Conservation (phyloP, 2,329 filamentous ascomycete species). For the Fusarium odoratissimum region DNA sequence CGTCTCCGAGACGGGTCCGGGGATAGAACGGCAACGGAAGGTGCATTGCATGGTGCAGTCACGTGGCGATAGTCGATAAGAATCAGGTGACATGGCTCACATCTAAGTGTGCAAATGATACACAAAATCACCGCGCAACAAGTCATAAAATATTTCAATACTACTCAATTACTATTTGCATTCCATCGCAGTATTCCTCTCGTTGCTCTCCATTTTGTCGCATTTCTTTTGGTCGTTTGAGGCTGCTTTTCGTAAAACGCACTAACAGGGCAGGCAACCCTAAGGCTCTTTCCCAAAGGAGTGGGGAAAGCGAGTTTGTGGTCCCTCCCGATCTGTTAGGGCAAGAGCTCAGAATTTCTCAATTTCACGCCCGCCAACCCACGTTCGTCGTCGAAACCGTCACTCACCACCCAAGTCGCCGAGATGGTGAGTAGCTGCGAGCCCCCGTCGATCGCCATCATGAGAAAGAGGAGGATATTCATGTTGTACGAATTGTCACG, state of each 20-base stretch:
- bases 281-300: conserved; percentile 52
- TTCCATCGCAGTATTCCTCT: neutral
- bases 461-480: conserved; percentile 37
- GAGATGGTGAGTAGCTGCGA: conserved; percentile 65
- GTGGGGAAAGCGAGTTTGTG: conserved; percentile 59
- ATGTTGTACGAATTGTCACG: conserved; percentile 15
- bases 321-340: conserved; percentile 51
- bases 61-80: conserved; percentile 34
- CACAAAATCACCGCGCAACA: neutral
- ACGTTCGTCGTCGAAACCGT: conserved; percentile 64
- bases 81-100: conserved; percentile 42
- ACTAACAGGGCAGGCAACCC: conserved; percentile 54
- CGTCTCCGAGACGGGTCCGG: conserved; percentile 36
- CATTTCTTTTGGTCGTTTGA: conserved; percentile 22
- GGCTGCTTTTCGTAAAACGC: neutral
- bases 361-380: conserved; percentile 58
- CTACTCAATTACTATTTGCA: neutral
- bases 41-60: neutral
- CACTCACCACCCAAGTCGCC: conserved; percentile 63
- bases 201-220: neutral
- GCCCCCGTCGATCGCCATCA: conserved; percentile 38
- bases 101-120: neutral
- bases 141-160: neutral
- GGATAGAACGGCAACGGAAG: conserved; percentile 16
- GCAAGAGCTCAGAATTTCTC: conserved; percentile 62